Percentiles rank a stretch among this genome's conserved stretches.
Evolutionary conservation across 192 early-diverging fungal genomes (phyloP).

Genomic region (Coemansia sp.): DNA sequence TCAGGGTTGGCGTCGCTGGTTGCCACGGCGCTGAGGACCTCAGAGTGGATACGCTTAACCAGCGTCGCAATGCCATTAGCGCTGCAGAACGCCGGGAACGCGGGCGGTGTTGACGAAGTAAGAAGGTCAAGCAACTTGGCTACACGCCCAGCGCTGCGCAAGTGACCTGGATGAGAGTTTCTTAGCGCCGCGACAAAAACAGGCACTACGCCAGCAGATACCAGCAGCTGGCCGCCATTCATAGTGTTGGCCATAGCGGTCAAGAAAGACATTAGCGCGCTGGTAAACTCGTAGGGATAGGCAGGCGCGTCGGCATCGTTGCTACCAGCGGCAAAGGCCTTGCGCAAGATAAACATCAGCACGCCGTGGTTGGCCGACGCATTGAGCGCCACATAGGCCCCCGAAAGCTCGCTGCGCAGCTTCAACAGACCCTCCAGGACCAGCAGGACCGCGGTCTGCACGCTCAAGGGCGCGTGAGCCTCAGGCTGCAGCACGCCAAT

Average conservation of each 20-base stretch:
- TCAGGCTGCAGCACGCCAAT: slow-evolving; percentile 79
- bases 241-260: slow-evolving; percentile 78
- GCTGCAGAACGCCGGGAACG: slow-evolving; percentile 80
- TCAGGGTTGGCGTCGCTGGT: slow-evolving; percentile 32
- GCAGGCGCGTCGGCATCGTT: slow-evolving; percentile 24
- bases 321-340: slow-evolving; percentile 61
- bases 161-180: slow-evolving; percentile 63
- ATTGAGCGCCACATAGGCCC: slow-evolving; percentile 85
- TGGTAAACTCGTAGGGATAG: slow-evolving; percentile 70
- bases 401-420: slow-evolving; percentile 72
- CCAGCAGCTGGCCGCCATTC: slow-evolving; percentile 86
- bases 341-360: slow-evolving; percentile 80
- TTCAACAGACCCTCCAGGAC: slow-evolving; percentile 85
- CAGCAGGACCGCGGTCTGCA: slow-evolving; percentile 81
- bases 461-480: slow-evolving; percentile 62
- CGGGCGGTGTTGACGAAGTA: slow-evolving; percentile 70
- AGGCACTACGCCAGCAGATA: slow-evolving; percentile 88
- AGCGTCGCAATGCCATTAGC: slow-evolving; percentile 80
- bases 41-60: slow-evolving; percentile 74
- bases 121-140: slow-evolving; percentile 83
- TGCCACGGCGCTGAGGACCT: slow-evolving; percentile 39
- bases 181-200: slow-evolving; percentile 72
- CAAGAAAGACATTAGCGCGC: slow-evolving; percentile 80
- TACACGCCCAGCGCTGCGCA: slow-evolving; percentile 67
- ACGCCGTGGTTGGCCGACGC: slow-evolving; percentile 93